Conservation (phyloP, 805 yeast genomes). For the Wickerhamomyces ciferrii region DNA sequence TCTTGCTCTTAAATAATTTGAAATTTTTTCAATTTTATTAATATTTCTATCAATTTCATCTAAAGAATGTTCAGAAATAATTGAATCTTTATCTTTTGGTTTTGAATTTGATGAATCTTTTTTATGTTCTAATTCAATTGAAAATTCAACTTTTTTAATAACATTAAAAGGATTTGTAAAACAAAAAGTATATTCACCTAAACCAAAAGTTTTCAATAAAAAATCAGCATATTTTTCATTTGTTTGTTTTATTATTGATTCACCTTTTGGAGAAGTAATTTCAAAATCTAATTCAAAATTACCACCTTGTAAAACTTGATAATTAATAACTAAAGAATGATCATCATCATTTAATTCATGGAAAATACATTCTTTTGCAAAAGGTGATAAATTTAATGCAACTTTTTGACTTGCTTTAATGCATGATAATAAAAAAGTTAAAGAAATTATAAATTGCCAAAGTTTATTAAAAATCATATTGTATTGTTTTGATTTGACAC, state of each 20-base stretch:
- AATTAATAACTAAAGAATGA: constrained; percentile 34
- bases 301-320: constrained; percentile 57
- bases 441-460: not conserved
- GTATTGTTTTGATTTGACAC: too few species aligned
- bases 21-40: constrained; percentile 50
- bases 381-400: constrained; percentile 31
- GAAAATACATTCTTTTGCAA: constrained; percentile 39
- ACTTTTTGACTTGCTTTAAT: constrained; percentile 8
- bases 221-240: constrained; percentile 64
- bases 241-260: constrained; percentile 40
- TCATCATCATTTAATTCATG: constrained; percentile 29
- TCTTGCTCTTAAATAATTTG: constrained; percentile 91
- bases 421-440: not conserved
- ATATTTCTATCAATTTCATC: constrained; percentile 55
- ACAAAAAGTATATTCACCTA: constrained; percentile 64
- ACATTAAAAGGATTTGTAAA: constrained; percentile 61
- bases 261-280: constrained; percentile 50
- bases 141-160: constrained; percentile 60
- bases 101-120: constrained; percentile 23
- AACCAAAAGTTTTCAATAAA: constrained; percentile 47
- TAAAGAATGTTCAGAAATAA: constrained; percentile 47
- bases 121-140: constrained; percentile 45
- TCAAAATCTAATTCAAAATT: constrained; percentile 62
- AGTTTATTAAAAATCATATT: not conserved
- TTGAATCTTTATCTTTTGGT: constrained; percentile 41